Evolutionary conservation across 2,329 filamentous ascomycete genomes (phyloP), one percentile per base, ranked within the genome.

Genomic region (Harringtonia lauricola): DNA sequence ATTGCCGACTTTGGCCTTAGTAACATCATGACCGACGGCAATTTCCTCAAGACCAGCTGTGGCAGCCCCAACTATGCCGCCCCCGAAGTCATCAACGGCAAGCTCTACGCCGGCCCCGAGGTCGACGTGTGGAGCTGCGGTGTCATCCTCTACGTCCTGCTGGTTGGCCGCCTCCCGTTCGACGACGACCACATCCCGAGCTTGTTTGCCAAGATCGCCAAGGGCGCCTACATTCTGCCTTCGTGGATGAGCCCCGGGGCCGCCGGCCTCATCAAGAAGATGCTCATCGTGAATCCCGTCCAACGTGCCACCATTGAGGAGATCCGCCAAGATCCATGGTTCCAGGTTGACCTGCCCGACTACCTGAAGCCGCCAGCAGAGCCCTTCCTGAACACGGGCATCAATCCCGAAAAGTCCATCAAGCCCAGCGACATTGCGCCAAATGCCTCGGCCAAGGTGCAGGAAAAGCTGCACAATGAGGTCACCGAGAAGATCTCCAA

Each of bases 1-100:
- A 98, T 98, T 66, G 92, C 92, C 56, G 92, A 98, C 65, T 98
- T 98, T 54, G 92, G 92, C 46, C 72, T 98, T 45, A 96, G 90
- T 69, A 98, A 98, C 61, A 98, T 98, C 66, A 98, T 98, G 92
- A 96, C 92, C 0, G 92, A 98, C 60, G 92, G 92, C 22, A 98
- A 98, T 61, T 98, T 98, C 60, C 76, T 98, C 56, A 96, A 95
- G 68, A 98, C 92, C 1, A 96, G 89, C 60, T 98, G 92, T 57
- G 92, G 92, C 42, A 96, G 90, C 59, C 92, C 92, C 35, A 98
- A 98, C 64, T 98, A 98, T 62, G 92, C 92, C 13, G 92, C 92
- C 1, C 92, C 92, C 8, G 92, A 98, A 62, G 92, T 98, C 48
- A 96, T 98, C 57, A 92, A 89, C 44, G 92, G 92, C 21, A 98